Percentiles rank a stretch among this genome's conserved stretches.
Evolutionary conservation across 2,329 filamentous ascomycete species (phyloP).

Genomic region (Colletotrichum graminicola): DNA sequence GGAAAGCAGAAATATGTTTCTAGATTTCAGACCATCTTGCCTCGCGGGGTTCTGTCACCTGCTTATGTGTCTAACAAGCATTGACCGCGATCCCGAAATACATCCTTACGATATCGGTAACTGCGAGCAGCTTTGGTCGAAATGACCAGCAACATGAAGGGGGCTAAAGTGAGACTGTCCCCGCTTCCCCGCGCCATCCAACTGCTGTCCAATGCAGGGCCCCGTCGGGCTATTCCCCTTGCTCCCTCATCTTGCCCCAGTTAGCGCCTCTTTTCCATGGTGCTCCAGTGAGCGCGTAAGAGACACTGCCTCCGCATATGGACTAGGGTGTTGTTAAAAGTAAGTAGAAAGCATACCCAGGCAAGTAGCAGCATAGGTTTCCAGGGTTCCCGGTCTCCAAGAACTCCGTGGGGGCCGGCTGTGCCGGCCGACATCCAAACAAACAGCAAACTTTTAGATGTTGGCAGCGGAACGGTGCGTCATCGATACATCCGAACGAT

Average conservation of each 20-base stretch:
- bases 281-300: background rate
- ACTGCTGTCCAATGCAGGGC: slow-evolving; percentile 23
- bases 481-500: slow-evolving; percentile 35
- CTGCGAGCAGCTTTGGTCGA: background rate
- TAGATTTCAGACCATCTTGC: background rate
- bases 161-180: background rate
- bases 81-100: background rate
- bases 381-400: slow-evolving; percentile 24
- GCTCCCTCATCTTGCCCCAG: slow-evolving; percentile 12
- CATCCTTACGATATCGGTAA: background rate
- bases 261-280: background rate
- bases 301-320: slow-evolving; percentile 19
- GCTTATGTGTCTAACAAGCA: background rate
- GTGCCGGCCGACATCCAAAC: slow-evolving; percentile 12
- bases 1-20: background rate
- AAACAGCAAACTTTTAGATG: slow-evolving; percentile 14
- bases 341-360: slow-evolving; percentile 15
- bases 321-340: slow-evolving; percentile 10
- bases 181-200: slow-evolving; percentile 24
- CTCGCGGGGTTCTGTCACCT: background rate
- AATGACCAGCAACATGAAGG: background rate
- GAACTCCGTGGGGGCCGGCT: slow-evolving; percentile 21
- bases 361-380: slow-evolving; percentile 21
- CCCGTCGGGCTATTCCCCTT: slow-evolving; percentile 28
- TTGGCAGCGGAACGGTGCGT: slow-evolving; percentile 26